phyloP scores from a whole-genome alignment of 352 stramenopile genomes.

The Pythium aquatile region DNA sequence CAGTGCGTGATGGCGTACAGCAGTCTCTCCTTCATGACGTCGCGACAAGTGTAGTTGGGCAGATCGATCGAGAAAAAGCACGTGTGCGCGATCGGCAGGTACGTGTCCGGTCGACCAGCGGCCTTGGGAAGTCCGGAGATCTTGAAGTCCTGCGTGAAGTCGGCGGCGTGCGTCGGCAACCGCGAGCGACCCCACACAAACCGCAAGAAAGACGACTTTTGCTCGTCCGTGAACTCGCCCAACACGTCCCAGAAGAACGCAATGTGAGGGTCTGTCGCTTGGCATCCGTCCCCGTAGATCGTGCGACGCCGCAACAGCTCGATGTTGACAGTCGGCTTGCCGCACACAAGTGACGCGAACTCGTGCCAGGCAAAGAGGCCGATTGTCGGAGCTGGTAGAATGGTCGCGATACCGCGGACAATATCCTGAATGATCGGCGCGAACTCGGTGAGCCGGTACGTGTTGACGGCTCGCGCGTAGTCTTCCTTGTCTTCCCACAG shows the following conservation, averaged over 20 bases:
- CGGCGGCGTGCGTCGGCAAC: constrained; percentile 83
- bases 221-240: constrained; percentile 80
- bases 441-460: constrained; percentile 82
- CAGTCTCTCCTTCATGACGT: constrained; percentile 83
- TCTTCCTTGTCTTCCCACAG: constrained; percentile 89
- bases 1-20: constrained; percentile 89
- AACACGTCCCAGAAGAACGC: constrained; percentile 91
- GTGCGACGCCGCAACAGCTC: constrained; percentile 80
- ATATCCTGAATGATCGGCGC: constrained; percentile 70
- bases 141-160: constrained; percentile 91
- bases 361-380: constrained; percentile 89
- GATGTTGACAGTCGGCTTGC: constrained; percentile 87
- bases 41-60: constrained; percentile 64
- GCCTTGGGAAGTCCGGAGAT: constrained; percentile 84
- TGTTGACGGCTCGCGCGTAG: constrained; percentile 78
- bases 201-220: constrained; percentile 89
- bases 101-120: constrained; percentile 68
- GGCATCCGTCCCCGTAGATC: constrained; percentile 89
- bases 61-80: constrained; percentile 91
- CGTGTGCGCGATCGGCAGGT: constrained; percentile 84
- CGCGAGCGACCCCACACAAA: constrained; percentile 89
- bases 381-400: constrained; percentile 77
- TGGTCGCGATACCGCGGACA: constrained; percentile 79
- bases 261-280: constrained; percentile 84
- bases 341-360: constrained; percentile 87